Base-by-base conservation (phyloP, 192 early-diverging fungal species). In the Nowakowskiella sp. region DNA sequence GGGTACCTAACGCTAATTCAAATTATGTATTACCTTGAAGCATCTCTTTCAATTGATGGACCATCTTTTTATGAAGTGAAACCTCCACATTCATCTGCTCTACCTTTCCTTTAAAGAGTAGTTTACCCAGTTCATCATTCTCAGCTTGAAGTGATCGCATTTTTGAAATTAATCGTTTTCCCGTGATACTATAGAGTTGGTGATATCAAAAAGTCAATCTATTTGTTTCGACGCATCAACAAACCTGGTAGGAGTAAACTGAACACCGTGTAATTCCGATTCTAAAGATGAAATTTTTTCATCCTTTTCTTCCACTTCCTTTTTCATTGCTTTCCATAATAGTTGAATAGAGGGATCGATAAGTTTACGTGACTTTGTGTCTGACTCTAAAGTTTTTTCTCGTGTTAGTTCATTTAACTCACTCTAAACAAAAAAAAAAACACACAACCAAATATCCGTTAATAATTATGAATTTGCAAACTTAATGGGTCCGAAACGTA, bases 81-180 rank as follows among this genome's bases (percentile, higher is more conserved):
- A 64, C 32, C 19, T 32, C 55, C 4, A 44, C 39, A 30, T 64
- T 47, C 42, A 64, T 32, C 39, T 64, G 61, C 23, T 64, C 48
- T 3, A 64, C 47, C 4, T 44, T 23, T 5, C 61, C 55, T 19
- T 64, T 49, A 44, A 29, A 58, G 9, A 64, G 55, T 43, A 58
- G 55, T 45, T 59, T 59, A 31, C 61, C 61, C 13, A 64, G 49
- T 25, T 64, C 61, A 28, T 64, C 61, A 28, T 64, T 64, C 25
- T 64, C 61, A 16, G 45, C 31, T 22, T 64, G 61, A 2, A 64
- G 32, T 1, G 61, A 49, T 3, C 34, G 16, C 46, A 64, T 31
- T 31, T 64, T 64, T 13, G 46, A 13, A 3, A 58, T 19, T 13
- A 64, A 49, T 19, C 53, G 57, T 24, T 58, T 64, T 26, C 61